Percentiles rank a stretch among this genome's conserved stretches.
Conservation (phyloP, 2,329 filamentous ascomycete species). For the Fusarium mexicanum region DNA sequence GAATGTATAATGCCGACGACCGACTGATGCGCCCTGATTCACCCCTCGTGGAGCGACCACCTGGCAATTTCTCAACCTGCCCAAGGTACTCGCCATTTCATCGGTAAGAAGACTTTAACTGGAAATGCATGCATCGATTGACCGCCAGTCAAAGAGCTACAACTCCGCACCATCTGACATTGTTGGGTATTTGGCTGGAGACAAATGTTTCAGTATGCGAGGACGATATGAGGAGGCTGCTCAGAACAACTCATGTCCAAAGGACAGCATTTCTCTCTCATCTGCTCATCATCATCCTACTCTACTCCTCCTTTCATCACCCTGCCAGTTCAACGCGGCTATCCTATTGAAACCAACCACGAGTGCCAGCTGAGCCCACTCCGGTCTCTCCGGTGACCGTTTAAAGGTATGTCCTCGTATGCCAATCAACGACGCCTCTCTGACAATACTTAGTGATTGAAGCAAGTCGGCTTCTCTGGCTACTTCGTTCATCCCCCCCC, state of each 20-base stretch:
- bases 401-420: no score
- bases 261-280: neutral
- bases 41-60: neutral
- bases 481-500: no score
- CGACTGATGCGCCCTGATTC: neutral
- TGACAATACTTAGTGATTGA: no score
- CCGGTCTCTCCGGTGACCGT: no score
- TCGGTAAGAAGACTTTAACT: neutral
- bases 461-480: no score
- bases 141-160: neutral
- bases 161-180: neutral
- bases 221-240: neutral
- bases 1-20: no score
- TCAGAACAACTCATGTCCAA: neutral
- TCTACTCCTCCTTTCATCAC: neutral
- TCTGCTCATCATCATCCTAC: neutral
- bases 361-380: no score
- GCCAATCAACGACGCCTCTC: no score
- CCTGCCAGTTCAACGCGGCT: no score
- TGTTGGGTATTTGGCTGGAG: neutral
- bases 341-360: no score
- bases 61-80: neutral
- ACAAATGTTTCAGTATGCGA: neutral
- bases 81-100: neutral
- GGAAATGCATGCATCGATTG: neutral